Evolutionary conservation across 345 rosid genomes (phyloP).

Genomic region (Salix brachista): DNA sequence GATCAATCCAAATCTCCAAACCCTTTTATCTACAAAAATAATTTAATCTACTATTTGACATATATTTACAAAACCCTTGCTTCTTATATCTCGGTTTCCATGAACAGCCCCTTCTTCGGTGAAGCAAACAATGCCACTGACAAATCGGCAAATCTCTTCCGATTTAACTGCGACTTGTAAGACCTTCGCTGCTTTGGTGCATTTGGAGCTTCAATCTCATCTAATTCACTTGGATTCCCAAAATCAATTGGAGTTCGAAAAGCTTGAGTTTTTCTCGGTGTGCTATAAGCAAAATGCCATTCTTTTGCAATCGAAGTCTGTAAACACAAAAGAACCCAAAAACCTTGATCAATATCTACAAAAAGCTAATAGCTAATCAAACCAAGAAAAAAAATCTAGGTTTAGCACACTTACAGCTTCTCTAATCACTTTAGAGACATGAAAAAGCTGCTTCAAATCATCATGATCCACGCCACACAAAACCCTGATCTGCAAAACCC

Average conservation of each 20-base stretch:
- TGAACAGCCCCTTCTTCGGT: conserved; percentile 21
- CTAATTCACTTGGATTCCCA: conserved; percentile 25
- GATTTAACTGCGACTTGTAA: conserved; percentile 22
- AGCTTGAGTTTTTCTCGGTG: conserved; percentile 58
- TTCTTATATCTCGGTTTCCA: conserved; percentile 5
- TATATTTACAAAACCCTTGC: conserved; percentile 6
- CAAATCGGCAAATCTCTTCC: conserved; percentile 32
- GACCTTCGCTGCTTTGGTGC: conserved; percentile 48
- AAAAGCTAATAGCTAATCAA: not conserved
- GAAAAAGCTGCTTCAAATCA: conserved; percentile 58
- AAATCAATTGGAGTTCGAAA: conserved; percentile 37
- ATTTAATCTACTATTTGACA: not conserved
- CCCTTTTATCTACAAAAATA: conserved; percentile 9
- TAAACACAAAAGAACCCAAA: not conserved
- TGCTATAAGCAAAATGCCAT: conserved; percentile 56
- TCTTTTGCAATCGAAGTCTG: conserved; percentile 64
- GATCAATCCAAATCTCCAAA: conserved; percentile 2
- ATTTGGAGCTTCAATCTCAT: conserved; percentile 56
- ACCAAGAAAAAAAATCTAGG: not conserved
- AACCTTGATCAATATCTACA: not conserved
- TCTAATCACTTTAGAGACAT: conserved; percentile 58
- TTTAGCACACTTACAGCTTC: conserved; percentile 59
- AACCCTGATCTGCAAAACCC: conserved; percentile 47
- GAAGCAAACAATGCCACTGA: conserved; percentile 53
- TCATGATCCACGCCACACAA: conserved; percentile 66